phyloP scores from a whole-genome alignment of 768 basidiomycete genomes.

The Macrolepiota fuliginosa region DNA sequence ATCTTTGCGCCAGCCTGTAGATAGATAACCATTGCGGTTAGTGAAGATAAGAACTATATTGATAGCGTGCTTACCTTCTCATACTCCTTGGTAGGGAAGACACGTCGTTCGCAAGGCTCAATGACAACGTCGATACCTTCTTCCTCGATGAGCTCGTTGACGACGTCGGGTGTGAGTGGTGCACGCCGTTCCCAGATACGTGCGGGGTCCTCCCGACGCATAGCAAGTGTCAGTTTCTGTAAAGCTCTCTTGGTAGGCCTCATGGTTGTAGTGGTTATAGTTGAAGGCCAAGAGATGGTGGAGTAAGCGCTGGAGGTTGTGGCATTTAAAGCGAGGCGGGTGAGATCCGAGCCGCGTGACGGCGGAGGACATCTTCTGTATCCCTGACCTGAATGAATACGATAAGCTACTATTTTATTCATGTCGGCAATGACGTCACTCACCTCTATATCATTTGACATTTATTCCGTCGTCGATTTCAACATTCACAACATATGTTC shows the following conservation, averaged over 20 bases:
- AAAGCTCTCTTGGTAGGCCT: neutral
- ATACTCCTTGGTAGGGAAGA: constrained; percentile 67
- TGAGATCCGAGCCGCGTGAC: constrained; percentile 16
- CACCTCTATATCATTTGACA: neutral
- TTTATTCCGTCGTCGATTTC: neutral
- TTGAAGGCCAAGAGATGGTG: neutral
- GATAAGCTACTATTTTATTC: neutral
- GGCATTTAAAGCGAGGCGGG: constrained; percentile 7
- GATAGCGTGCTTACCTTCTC: constrained; percentile 46
- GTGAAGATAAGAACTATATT: neutral
- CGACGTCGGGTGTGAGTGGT: constrained; percentile 77
- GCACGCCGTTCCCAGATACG: constrained; percentile 87
- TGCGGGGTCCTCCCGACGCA: constrained; percentile 70
- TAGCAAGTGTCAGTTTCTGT: constrained; percentile 8
- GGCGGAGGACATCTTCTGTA: neutral
- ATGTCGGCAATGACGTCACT: neutral
- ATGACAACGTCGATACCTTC: constrained; percentile 67
- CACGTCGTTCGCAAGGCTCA: constrained; percentile 72
- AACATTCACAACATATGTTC: neutral
- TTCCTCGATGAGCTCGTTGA: constrained; percentile 54
- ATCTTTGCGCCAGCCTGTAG: constrained; percentile 76
- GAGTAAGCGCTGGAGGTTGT: neutral
- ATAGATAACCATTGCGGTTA: neutral
- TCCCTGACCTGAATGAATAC: neutral
- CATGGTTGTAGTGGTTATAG: neutral